Base-by-base conservation (phyloP, 192 early-diverging fungal species). In the Lobosporangium transversale region DNA sequence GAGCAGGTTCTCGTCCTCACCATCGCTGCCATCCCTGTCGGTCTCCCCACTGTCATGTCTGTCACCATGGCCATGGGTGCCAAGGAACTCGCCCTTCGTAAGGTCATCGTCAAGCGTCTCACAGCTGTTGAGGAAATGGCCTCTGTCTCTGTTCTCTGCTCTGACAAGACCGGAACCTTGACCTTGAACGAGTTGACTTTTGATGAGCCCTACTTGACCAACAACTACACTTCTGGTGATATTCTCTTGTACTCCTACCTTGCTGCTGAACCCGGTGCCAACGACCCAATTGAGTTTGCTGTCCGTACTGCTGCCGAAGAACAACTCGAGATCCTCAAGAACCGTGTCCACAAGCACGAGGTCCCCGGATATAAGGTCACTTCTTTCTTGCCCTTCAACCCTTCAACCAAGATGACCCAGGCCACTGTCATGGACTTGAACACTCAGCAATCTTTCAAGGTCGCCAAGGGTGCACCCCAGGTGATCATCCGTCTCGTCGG, bases 41-140 rank as follows among this genome's bases (percentile, higher is more conserved):
- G 96, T 83, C 88, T 98, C 32, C 96, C 95, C 24, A 95, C 96
- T 2, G 94, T 97, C 53, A 89, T 98, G 89, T 93, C 93, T 12
- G 95, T 97, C 17, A 98, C 96, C 24, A 97, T 98, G 95, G 96
- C 96, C n/a, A 90, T 98, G 58, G 96, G 96, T 64, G 93, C 95
- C 50, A 89, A 89, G 69, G 91, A 97, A 81, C 85, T 98, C 29
- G 94, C 96, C 27, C 87, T 88, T 30, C 95, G 96, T 80, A 85
- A 97, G 83, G 96, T 96, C 69, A 97, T 97, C 80, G 93, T 95
- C 59, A 96, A 97, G 85, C 94, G 94, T 57, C 85, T 97, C 36
- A 94, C 95, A 3, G 94, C 95, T 26, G 94, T 97, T 30, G 95
- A 97, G 83, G 93, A 96, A 78, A 85, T 97, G 79, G 95, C 95